Evolutionary conservation across 257 asterid species (phyloP).

Genomic region (Coffea eugenioides): DNA sequence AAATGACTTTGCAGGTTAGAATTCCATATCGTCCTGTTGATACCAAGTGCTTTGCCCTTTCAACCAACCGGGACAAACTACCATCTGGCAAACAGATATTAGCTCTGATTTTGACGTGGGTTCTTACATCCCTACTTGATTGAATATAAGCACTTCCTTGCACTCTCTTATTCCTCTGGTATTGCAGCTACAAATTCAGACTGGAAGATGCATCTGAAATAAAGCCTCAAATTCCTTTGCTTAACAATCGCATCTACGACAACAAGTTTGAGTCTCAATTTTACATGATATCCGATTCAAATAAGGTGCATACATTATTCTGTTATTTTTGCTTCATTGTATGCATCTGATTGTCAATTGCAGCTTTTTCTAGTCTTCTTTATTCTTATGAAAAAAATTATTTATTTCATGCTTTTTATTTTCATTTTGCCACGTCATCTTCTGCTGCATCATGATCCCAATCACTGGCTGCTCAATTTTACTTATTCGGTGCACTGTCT

Average conservation of each 20-base stretch:
- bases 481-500: not conserved
- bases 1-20: conserved; percentile 61
- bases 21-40: conserved; percentile 82
- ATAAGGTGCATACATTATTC: conserved; percentile 58
- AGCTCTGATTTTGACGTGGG: conserved; percentile 79
- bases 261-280: conserved; percentile 96
- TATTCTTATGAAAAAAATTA: not conserved
- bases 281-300: conserved; percentile 91
- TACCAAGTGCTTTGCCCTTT: conserved; percentile 73
- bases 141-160: conserved; percentile 16
- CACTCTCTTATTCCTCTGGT: conserved; percentile 28
- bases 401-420: not conserved
- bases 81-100: conserved; percentile 88
- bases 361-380: conserved; percentile 6
- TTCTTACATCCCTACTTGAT: conserved; percentile 20
- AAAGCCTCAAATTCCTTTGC: conserved; percentile 84
- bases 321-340: conserved; percentile 1
- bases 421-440: not conserved
- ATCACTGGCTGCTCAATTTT: not conserved
- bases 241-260: conserved; percentile 93
- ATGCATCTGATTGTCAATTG: conserved; percentile 2
- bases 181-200: conserved; percentile 85
- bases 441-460: not conserved
- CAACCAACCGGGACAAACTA: conserved; percentile 83
- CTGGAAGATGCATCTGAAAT: conserved; percentile 83